Base-by-base conservation (phyloP, 768 basidiomycete species). In the Xerocomus spinulosus region DNA sequence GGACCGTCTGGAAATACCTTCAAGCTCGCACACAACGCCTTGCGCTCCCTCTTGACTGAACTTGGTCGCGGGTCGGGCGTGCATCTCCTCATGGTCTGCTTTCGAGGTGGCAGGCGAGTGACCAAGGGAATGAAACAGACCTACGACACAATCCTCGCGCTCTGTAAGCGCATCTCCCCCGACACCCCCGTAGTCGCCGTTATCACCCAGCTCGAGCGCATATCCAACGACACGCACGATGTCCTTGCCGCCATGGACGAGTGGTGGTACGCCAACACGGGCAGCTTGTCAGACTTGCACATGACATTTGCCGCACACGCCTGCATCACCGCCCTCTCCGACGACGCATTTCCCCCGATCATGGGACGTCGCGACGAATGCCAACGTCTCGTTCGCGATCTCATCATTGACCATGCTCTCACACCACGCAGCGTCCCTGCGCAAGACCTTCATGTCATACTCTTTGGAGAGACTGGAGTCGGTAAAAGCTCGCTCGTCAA, bases 391-490 rank as follows among this genome's bases (percentile, higher is more conserved):
- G 44, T 61, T 9, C 61, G 61, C 21, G 53, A 62, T 18, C 55
- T 62, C 38, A 35, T 62, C 38, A 44, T 61, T 26, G 51, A 60
- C 35, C 23, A 61, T 14, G 49, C 61, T 5, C 61, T 61, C 45
- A 54, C 47, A 0, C 58, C 60, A 8, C 61, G 58, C 4, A 49
- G 42, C 23, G 41, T 30, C 10, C 52, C 60, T 32, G 3, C 49
- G 0, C 55, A 57, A 34, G 58, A n/a, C n/a, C n/a, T n/a, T n/a
- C 60, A 70, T 37, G 41, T 74, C 39, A 56, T 75, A 17, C 44
- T 76, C 17, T 76, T 75, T 39, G 73, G 74, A 0, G 70, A 74
- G 44, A 63, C 69, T 0, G 73, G 73, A 15, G 49, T 57, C n/a
- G 64, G 64, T 5, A 66, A 66, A 37, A 67, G 64, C 24, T 68